Evolutionary conservation across 2,329 filamentous ascomycete species (phyloP).

Genomic region (Arthrocladium fulminans): DNA sequence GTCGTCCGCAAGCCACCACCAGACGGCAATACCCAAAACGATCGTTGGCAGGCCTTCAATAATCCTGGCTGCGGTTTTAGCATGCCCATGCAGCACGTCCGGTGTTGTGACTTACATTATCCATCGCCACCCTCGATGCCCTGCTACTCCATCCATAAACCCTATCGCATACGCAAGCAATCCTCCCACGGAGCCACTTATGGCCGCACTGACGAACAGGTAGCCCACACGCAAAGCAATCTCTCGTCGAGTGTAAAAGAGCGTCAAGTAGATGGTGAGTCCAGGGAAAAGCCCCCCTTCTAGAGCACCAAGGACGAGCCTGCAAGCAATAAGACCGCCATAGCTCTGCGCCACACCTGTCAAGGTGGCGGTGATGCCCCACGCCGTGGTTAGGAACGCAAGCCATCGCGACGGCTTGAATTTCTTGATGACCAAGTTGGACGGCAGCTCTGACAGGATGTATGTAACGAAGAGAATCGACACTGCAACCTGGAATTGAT

Average conservation of each 20-base stretch:
- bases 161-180: constrained; percentile 44
- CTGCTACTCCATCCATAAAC: constrained; percentile 43
- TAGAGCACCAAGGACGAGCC: constrained; percentile 37
- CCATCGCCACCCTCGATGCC: constrained; percentile 42
- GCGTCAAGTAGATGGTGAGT: constrained; percentile 37
- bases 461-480: constrained; percentile 61
- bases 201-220: constrained; percentile 40
- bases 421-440: constrained; percentile 37
- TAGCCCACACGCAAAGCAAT: constrained; percentile 36
- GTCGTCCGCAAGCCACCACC: constrained; percentile 39
- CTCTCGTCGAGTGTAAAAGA: constrained; percentile 39
- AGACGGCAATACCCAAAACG: constrained; percentile 34
- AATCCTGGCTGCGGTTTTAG: constrained; percentile 30
- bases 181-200: constrained; percentile 46
- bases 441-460: constrained; percentile 26
- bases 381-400: constrained; percentile 27
- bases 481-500: constrained; percentile 57
- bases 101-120: constrained; percentile 4
- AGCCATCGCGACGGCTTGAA: constrained; percentile 46
- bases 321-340: constrained; percentile 38
- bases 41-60: constrained; percentile 41
- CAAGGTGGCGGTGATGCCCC: constrained; percentile 43
- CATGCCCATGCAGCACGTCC: too few species aligned
- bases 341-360: constrained; percentile 43
- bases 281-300: constrained; percentile 38